Evolutionary conservation across 2,329 filamentous ascomycete species (phyloP), one percentile per base, ranked within the genome.

Genomic region (Colletotrichum euphorbiae): DNA sequence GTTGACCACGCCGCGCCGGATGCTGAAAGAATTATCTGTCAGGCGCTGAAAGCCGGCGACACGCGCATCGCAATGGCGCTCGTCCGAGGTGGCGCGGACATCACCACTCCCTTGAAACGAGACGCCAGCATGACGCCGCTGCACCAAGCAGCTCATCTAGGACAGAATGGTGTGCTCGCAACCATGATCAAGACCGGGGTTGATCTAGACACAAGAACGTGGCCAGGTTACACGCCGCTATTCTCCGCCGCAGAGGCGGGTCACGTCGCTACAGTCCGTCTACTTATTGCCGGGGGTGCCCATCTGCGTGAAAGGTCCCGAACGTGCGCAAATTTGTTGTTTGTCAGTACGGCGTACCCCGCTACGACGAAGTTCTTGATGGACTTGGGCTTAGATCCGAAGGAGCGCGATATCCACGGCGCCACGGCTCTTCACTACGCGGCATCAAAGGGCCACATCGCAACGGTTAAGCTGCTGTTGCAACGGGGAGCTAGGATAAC

Each of bases 371-470:
- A 72, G 36, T 70, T 70, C 42, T 66, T 75, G 21, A 71, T 75
- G 9, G 59, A 69, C 6, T 57, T 61, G 17, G 67, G 67, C 6
- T 48, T 74, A 17, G 69, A 71, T 36, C 67, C 72, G n/a, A 74
- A 74, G 36, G 70, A 72, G 62, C 68, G 70, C 19, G 72, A 74
- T 61, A 54, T 71, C 9, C 55, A 69, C 55, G 74, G 72, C 31
- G 74, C 72, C 17, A 75, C 74, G 52, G 69, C 72, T 9, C 70
- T 74, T n/a, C 75, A 76, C 60, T 73, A 74, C 59, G 72, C 73
- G 6, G 70, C 70, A 4, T 58, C 71, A 3, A 72, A 73, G 17
- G 72, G 71, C 15, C 71, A 75, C 6, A 56, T 69, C 6, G 24
- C 67, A 8, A 70, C 67, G 19, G 77, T 74, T 71, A 77, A 74